A percentile compares a stretch with the other conserved stretches of the same genome.
These are phyloP conservation scores for Paraurostyla sp. DNA, from an alignment of 73 alveolate genomes.

Conservation along the genomic window DNA sequence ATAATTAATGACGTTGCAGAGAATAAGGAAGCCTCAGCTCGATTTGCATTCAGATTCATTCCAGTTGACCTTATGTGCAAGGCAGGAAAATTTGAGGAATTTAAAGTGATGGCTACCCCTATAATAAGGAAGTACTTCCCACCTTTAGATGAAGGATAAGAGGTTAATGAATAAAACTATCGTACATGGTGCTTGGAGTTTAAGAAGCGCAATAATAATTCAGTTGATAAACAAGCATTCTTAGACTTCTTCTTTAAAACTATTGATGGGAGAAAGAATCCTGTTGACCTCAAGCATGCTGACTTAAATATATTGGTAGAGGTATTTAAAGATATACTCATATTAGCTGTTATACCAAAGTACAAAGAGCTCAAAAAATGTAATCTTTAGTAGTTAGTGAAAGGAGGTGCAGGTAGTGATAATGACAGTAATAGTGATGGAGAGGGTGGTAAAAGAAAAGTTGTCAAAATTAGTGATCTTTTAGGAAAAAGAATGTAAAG, in stretches of 20 bases:
- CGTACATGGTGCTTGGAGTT: constrained; percentile 52
- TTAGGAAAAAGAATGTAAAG: background rate
- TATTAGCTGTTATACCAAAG: constrained; percentile 52
- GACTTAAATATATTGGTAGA: constrained; percentile 41
- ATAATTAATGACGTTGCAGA: constrained; percentile 43
- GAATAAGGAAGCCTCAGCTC: constrained; percentile 32
- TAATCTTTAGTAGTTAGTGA: background rate
- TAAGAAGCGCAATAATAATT: constrained; percentile 29
- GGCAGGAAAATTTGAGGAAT: constrained; percentile 43
- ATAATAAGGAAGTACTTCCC: constrained; percentile 15
- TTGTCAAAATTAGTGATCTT: constrained; percentile 6
- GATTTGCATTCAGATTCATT: constrained; percentile 51
- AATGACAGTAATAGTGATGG: background rate
- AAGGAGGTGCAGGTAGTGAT: background rate
- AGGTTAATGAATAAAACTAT: background rate
- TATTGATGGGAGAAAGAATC: constrained; percentile 27
- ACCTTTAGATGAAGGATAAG: background rate
- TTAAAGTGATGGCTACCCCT: background rate
- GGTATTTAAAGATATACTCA: constrained; percentile 46
- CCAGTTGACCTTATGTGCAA: constrained; percentile 58
- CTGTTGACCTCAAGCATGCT: constrained; percentile 34
- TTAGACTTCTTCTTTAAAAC: constrained; percentile 31
- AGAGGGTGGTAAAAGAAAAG: constrained; percentile 13
- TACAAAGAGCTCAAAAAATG: constrained; percentile 49
- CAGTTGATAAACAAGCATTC: background rate